Evolutionary conservation across 2,329 filamentous ascomycete species (phyloP), one percentile per base, ranked within the genome.

Genomic region (Domatiomyces globalis): DNA sequence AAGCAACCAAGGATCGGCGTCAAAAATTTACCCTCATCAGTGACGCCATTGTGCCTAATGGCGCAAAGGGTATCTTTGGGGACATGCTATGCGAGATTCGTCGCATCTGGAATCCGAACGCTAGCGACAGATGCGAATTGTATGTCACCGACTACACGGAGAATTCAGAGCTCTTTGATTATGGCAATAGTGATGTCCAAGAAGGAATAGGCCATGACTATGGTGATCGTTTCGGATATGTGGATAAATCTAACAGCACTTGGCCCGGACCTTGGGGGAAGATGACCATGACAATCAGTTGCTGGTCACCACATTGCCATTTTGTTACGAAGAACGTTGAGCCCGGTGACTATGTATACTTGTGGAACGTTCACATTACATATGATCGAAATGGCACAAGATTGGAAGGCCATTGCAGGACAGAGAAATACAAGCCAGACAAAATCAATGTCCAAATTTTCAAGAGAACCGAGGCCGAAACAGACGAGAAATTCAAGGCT

Each of bases 121-220:
- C 60, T 22, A 65, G 67, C 42, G 72, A 75, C 22, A 76, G 67
- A 51, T 67, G 77, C 10, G 78, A 79, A 4, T 57, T 95, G 0
- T 88, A 88, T 71, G 70, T 94, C 17, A 84, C 85, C 0, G 89
- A 95, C 66, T 95, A 89, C 65, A 94, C 87, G 0, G 69, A 78
- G 48, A 87, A 95, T 61, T 62, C 71, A 0, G 54, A 61, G 1
- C 80, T 95, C 52, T 82, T 75, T 57, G 66, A 80, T 36, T 79
- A 79, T 52, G 65, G 69, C 8, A 58, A 58, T 3, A 50, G 59
- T 5, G 67, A 66, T 43, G 74, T 79, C 46, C 33, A 39, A 39
- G 33, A 39, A 15, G 33, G 33, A 39, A 39, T 39, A 15, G n/a
- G 9, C 9, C 45, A 47, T 15, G 45, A 47, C 25, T 33, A 25